A percentile compares a stretch with the other conserved stretches of the same genome.
These are phyloP conservation scores for Sclerospora graminicola DNA, from an alignment of 352 stramenopile species.

Conservation along the genomic window DNA sequence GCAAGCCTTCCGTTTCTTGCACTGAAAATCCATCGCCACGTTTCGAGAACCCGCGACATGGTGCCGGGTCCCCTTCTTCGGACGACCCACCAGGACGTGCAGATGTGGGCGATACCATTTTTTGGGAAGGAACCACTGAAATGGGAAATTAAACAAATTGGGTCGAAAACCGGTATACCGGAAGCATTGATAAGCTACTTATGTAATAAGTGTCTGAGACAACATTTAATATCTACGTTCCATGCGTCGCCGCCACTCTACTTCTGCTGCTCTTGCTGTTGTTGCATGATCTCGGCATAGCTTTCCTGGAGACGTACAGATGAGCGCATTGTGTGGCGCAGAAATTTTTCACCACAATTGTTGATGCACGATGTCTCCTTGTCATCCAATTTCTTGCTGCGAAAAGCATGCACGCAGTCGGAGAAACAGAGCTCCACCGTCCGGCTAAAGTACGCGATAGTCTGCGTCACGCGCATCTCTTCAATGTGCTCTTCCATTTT, in stretches of 20 bases:
- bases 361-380: constrained; percentile 84
- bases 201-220: background rate
- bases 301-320: constrained; percentile 83
- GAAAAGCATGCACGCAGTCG: constrained; percentile 86
- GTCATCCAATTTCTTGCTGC: constrained; percentile 87
- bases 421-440: constrained; percentile 85
- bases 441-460: constrained; percentile 84
- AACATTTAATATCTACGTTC: background rate
- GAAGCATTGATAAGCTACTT: background rate
- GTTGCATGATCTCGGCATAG: constrained; percentile 81
- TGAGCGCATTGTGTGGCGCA: constrained; percentile 87
- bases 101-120: constrained; percentile 19
- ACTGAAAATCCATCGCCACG: constrained; percentile 25
- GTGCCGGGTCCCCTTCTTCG: constrained; percentile 3
- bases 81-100: background rate
- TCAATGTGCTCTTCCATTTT: constrained; percentile 88
- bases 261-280: constrained; percentile 67
- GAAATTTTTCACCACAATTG: constrained; percentile 86
- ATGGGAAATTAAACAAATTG: constrained; percentile 10
- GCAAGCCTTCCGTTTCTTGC: constrained; percentile 20
- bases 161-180: background rate
- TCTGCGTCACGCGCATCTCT: constrained; percentile 86
- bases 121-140: constrained; percentile 5
- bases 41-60: constrained; percentile 12
- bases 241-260: constrained; percentile 6